Base-by-base conservation (phyloP, 2,329 filamentous ascomycete species). In the Colletotrichum sp. region DNA sequence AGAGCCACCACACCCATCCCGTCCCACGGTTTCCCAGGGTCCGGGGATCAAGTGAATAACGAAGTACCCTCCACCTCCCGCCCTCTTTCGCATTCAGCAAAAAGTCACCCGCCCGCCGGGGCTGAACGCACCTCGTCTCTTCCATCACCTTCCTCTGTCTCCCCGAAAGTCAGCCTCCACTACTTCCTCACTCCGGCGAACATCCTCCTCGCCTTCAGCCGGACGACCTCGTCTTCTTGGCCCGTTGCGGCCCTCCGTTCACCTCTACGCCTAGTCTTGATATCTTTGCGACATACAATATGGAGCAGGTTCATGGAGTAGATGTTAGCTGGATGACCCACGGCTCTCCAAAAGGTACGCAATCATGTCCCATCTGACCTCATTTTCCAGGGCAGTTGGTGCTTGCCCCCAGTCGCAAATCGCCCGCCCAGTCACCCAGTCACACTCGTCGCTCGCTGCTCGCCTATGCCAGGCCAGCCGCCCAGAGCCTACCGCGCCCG, bases 261-360 rank as follows among this genome's bases (percentile, higher is more conserved):
- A 16, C 38, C 10, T 55, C 64, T 32, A 55, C 34, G 30, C 34
- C 36, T 38, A n/a, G 24, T 61, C 28, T 57, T 36, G 38, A 32
- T 28, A 64, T 64, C 48, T 58, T 48, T 68, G 70, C 74, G 82
- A 71, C 79, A 79, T 79, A 79, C 82, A 87, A 79, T 77, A 96
- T 96, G 95, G 95, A 96, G 86, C 93, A 94, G 80, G 91, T 95
- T 79, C 93, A 95, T 84, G 93, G 93, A 79, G 91, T 98, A 82
- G 95, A 98, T 86, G 95, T 98, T 82, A 96, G 94, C 85, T 98
- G 95, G 95, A 94, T 98, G 88, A 90, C 90, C 80, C 94, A 97
- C 85, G 94, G 94, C 82, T 92, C 93, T 80, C 92, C 93, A 78
- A 96, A 94, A 93, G 95, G 95, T 95, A 89, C 85, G 90, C 85